Evolutionary conservation across 495 filamentous ascomycete species (phyloP).

Genomic region (Trichoderma orchidacearum): DNA sequence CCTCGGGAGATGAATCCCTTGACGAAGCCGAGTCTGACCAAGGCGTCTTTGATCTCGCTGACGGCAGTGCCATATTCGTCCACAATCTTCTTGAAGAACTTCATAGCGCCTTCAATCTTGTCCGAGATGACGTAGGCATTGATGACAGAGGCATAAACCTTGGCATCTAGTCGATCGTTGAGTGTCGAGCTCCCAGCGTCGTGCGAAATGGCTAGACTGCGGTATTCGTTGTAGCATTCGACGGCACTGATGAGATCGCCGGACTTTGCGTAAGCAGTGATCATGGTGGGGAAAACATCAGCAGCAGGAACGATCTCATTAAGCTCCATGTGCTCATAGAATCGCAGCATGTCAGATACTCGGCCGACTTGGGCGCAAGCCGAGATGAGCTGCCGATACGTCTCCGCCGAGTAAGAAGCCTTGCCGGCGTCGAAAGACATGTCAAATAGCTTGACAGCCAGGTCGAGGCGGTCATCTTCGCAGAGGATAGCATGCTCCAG

Average conservation of each 20-base stretch:
- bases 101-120: slow-evolving; percentile 60
- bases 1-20: slow-evolving; percentile 50
- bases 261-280: slow-evolving; percentile 68
- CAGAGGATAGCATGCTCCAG: slow-evolving; percentile 66
- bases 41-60: slow-evolving; percentile 48
- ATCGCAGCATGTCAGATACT: slow-evolving; percentile 72
- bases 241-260: slow-evolving; percentile 80
- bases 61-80: slow-evolving; percentile 40
- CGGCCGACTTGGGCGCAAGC: slow-evolving; percentile 70
- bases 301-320: slow-evolving; percentile 57
- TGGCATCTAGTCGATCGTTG: slow-evolving; percentile 60
- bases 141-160: slow-evolving; percentile 79
- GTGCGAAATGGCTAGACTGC: slow-evolving; percentile 62
- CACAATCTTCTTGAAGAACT: slow-evolving; percentile 71
- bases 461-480: slow-evolving; percentile 72
- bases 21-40: slow-evolving; percentile 62
- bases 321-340: slow-evolving; percentile 82
- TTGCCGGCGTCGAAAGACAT: slow-evolving; percentile 51
- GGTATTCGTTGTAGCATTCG: slow-evolving; percentile 92
- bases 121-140: slow-evolving; percentile 72
- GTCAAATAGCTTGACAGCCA: slow-evolving; percentile 76
- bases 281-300: slow-evolving; percentile 81
- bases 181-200: slow-evolving; percentile 61
- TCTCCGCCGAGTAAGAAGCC: slow-evolving; percentile 42
- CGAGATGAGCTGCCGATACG: slow-evolving; percentile 67